phyloP scores from a whole-genome alignment of 768 basidiomycete species.

The Lactarius deliciosus region DNA sequence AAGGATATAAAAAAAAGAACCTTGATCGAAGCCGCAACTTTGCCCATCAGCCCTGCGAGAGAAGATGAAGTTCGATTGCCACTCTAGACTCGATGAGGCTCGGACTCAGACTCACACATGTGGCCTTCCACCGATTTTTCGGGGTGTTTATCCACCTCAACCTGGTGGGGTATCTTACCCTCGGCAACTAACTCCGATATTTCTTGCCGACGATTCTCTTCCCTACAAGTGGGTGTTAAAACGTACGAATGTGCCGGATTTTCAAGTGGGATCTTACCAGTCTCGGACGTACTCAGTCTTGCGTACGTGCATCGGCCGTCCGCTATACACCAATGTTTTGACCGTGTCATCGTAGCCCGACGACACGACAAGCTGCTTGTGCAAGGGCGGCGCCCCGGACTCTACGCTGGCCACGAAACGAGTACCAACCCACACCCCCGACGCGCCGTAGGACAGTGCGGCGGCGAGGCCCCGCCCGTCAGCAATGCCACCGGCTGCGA shows the following conservation, averaged over 20 bases:
- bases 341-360: slow-evolving; percentile 76
- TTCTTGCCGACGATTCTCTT: slow-evolving; percentile 58
- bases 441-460: slow-evolving; percentile 72
- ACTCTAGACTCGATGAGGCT: not conserved
- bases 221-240: slow-evolving; percentile 43
- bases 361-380: slow-evolving; percentile 64
- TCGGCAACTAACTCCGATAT: slow-evolving; percentile 55
- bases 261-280: slow-evolving; percentile 48
- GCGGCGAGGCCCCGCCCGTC: slow-evolving; percentile 82
- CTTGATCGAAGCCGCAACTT: slow-evolving; percentile 69
- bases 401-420: slow-evolving; percentile 82
- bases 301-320: slow-evolving; percentile 79
- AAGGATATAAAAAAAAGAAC: slow-evolving; percentile 27
- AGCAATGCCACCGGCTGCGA: slow-evolving; percentile 83
- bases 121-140: slow-evolving; percentile 60
- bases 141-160: slow-evolving; percentile 67
- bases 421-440: slow-evolving; percentile 87
- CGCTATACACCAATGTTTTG: slow-evolving; percentile 72
- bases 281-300: slow-evolving; percentile 76
- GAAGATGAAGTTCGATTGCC: not conserved
- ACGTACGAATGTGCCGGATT: not conserved
- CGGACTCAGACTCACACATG: slow-evolving; percentile 47
- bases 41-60: slow-evolving; percentile 70
- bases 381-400: slow-evolving; percentile 72
- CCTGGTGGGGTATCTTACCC: slow-evolving; percentile 75